A percentile compares a stretch with the other conserved stretches of the same genome.
Evolutionary conservation across 495 filamentous ascomycete genomes (phyloP).

Genomic region (Entonaema liquescens): DNA sequence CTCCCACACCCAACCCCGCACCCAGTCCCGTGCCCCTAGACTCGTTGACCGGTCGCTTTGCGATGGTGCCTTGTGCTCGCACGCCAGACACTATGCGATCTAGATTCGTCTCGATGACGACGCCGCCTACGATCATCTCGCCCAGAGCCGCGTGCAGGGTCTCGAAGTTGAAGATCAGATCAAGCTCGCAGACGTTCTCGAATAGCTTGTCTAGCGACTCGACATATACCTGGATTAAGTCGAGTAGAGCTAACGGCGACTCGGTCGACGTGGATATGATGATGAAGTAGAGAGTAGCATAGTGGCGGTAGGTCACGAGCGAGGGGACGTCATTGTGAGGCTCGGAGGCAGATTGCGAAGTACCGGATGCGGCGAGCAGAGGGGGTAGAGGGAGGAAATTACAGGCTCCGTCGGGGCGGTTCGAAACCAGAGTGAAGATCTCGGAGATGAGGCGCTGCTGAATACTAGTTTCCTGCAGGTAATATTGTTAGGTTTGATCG

Average conservation of each 20-base stretch:
- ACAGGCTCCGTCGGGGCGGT: conserved; percentile 86
- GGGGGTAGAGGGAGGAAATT: conserved; percentile 86
- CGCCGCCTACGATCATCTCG: conserved; percentile 96
- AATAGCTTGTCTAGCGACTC: conserved; percentile 94
- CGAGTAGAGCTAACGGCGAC: conserved; percentile 92
- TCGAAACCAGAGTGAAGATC: conserved; percentile 95
- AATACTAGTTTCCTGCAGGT: conserved; percentile 82
- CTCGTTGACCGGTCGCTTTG: conserved; percentile 73
- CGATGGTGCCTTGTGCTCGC: conserved; percentile 75
- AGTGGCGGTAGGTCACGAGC: conserved; percentile 98
- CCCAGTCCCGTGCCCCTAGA: conserved; percentile 51
- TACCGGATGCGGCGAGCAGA: conserved; percentile 58
- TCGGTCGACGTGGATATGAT: conserved; percentile 97
- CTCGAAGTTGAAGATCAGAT: conserved; percentile 99
- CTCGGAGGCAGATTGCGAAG: conserved; percentile 66
- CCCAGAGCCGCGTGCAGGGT: conserved; percentile 88
- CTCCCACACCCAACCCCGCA: conserved; percentile 61
- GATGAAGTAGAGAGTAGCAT: conserved; percentile 98
- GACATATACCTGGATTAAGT: conserved; percentile 97
- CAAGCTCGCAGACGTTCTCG: conserved; percentile 97
- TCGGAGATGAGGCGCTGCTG: conserved; percentile 96
- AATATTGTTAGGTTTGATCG: not conserved
- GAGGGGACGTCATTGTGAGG: conserved; percentile 86
- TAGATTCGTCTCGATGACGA: conserved; percentile 91
- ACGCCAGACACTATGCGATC: conserved; percentile 90